Conservation (phyloP, 2,329 filamentous ascomycete genomes). For the Torrubiellomyces zombiae region DNA sequence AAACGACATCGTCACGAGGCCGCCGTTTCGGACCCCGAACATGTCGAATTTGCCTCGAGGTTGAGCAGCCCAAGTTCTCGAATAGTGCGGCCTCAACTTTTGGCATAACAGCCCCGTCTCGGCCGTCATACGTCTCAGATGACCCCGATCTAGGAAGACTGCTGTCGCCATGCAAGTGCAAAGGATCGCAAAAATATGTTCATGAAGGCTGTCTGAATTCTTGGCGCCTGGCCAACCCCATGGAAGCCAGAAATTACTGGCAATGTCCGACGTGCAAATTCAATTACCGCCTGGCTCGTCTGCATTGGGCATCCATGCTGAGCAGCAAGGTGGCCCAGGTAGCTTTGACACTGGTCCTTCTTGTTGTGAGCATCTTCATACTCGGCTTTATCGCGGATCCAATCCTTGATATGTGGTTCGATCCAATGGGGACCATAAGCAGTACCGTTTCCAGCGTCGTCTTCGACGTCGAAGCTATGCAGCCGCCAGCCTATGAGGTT, state of each 20-base stretch:
- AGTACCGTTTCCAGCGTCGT: slow-evolving; percentile 30
- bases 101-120: slow-evolving; percentile 15
- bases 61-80: slow-evolving; percentile 32
- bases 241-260: slow-evolving; percentile 55
- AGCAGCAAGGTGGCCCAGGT: slow-evolving; percentile 52
- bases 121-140: slow-evolving; percentile 50
- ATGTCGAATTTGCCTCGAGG: slow-evolving; percentile 82
- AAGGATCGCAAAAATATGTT: slow-evolving; percentile 82
- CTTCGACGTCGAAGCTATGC: slow-evolving; percentile 21
- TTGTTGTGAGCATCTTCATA: slow-evolving; percentile 57
- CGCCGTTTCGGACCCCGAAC: slow-evolving; percentile 51
- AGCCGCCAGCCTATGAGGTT: slow-evolving; percentile 26
- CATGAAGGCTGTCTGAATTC: slow-evolving; percentile 77
- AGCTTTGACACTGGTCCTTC: slow-evolving; percentile 52
- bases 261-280: slow-evolving; percentile 80
- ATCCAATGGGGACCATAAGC: slow-evolving; percentile 49
- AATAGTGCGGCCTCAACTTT: slow-evolving; percentile 14
- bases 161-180: slow-evolving; percentile 83
- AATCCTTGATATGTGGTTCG: slow-evolving; percentile 75
- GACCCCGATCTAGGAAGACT: slow-evolving; percentile 60
- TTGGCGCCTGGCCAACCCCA: slow-evolving; percentile 63
- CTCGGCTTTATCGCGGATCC: slow-evolving; percentile 88
- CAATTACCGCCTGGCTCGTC: slow-evolving; percentile 59
- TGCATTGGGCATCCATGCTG: slow-evolving; percentile 58
- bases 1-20: no score